Conservation (phyloP, 2,329 filamentous ascomycete genomes). For the Xylaria multiplex region DNA sequence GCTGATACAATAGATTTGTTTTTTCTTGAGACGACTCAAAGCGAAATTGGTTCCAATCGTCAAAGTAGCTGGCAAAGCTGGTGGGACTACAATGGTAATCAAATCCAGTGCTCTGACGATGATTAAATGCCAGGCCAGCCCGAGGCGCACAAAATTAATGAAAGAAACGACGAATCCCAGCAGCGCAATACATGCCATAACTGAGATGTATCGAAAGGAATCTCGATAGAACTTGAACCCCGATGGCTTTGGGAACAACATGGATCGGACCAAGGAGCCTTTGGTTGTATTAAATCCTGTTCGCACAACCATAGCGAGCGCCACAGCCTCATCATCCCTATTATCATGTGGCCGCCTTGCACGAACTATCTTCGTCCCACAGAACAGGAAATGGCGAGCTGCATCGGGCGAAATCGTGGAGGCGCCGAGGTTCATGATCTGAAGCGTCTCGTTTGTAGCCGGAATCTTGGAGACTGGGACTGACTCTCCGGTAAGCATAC, state of each 20-base stretch:
- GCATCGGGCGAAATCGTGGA: conserved; percentile 84
- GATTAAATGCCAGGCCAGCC: conserved; percentile 87
- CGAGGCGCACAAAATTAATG: conserved; percentile 88
- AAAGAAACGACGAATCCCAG: conserved; percentile 92
- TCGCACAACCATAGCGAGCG: conserved; percentile 88
- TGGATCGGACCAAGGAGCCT: conserved; percentile 92
- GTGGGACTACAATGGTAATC: conserved; percentile 97
- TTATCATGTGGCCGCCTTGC: conserved; percentile 88
- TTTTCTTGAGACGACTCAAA: conserved; percentile 82
- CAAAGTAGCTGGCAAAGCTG: conserved; percentile 90
- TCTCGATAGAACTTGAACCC: conserved; percentile 99
- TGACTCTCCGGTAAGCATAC: conserved; percentile 98
- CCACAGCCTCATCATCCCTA: conserved; percentile 86
- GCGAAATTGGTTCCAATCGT: conserved; percentile 98
- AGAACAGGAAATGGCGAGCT: conserved; percentile 90
- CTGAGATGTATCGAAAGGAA: conserved; percentile 96
- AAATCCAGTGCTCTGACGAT: conserved; percentile 91
- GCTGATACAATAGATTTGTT: conserved; percentile 96
- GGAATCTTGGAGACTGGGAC: conserved; percentile 95
- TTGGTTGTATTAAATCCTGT: conserved; percentile 99
- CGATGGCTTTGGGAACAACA: conserved; percentile 98
- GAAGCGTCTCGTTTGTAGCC: conserved; percentile 81
- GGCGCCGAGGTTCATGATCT: conserved; percentile 78
- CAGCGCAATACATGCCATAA: conserved; percentile 88
- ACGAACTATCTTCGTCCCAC: conserved; percentile 93